Evolutionary conservation across 2,329 filamentous ascomycete genomes (phyloP), one percentile per base, ranked within the genome.

Genomic region (Ustilaginoidea virens): DNA sequence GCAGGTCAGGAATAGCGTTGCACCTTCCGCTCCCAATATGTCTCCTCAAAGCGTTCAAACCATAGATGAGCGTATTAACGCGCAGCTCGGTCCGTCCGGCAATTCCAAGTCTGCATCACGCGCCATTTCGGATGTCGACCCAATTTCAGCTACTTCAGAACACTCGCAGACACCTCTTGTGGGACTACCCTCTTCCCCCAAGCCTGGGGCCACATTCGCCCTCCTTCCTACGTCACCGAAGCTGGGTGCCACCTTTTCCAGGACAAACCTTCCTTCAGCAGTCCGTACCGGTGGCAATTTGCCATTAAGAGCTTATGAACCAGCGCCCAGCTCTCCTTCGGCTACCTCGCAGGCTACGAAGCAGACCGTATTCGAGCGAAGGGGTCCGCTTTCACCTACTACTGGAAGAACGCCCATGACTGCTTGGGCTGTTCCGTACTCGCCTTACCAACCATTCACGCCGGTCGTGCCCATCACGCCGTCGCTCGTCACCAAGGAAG

Each of bases 401-500:
- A 69, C 66, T 1, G 58, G 70, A 15, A 67, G 66, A 25, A 77
- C 72, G 3, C 80, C 78, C 0, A 68, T 59, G 47, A 72, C 66
- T 2, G 70, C 67, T 4, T 62, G 60, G 14, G 63, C 70, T 1
- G 66, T 74, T 14, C 80, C 80, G 2, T 86, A 86, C 50, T 73
- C 69, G 31, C 78, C 80, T 0, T 87, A 86, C 41, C 80, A 86
- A 58, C 80, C 80, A 1, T 80, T 75, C 46, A 79, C 75, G 5
- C 78, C 80, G 1, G 61, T 80, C 27, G 66, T 83, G 28, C 80
- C 80, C 1, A 69, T 86, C 27, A 85, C 80, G 17, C 79, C 80
- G n/a, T 71, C 69, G 13, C 54, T 87, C 26, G 72, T 81, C 11
- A 81, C 73, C 15, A 71, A 64, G 49, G 67, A 70, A 36, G 79